Conservation (phyloP, 495 filamentous ascomycete species). For the Recurvomyces mirabilis region DNA sequence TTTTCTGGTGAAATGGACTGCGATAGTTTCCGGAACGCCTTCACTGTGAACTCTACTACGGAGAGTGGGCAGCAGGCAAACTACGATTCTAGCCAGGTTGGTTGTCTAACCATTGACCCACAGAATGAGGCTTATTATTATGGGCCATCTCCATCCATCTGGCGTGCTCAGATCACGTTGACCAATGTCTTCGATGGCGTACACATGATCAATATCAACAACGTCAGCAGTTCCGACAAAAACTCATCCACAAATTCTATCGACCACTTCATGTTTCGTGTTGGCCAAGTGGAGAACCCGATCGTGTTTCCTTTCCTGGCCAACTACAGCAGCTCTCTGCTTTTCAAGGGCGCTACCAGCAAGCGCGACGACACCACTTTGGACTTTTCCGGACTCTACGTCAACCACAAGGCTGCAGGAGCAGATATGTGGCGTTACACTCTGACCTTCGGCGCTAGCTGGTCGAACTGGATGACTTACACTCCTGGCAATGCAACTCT, state of each 20-base stretch:
- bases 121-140: conserved; percentile 21
- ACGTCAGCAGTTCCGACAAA: conserved; percentile 33
- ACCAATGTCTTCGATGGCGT: conserved; percentile 52
- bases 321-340: conserved; percentile 38
- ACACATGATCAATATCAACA: conserved; percentile 50
- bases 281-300: conserved; percentile 47
- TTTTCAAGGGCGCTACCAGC: conserved; percentile 8
- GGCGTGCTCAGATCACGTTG: conserved; percentile 45
- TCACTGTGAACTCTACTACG: conserved; percentile 46
- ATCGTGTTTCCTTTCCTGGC: conserved; percentile 47
- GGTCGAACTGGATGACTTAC: conserved; percentile 50
- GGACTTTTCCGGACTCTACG: conserved; percentile 28
- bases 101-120: conserved; percentile 31
- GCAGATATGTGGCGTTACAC: conserved; percentile 56
- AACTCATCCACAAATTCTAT: conserved; percentile 37
- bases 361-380: neutral
- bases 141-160: conserved; percentile 44
- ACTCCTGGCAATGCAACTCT: conserved; percentile 36
- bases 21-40: conserved; percentile 37
- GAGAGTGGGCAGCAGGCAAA: conserved; percentile 34
- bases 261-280: conserved; percentile 47
- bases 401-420: conserved; percentile 51
- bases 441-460: conserved; percentile 49
- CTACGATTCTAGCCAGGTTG: conserved; percentile 34
- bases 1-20: conserved; percentile 58